A percentile compares a stretch with the other conserved stretches of the same genome.
Conservation (phyloP, 176 grass and related monocot genomes). For the Metroxylon sagu region DNA sequence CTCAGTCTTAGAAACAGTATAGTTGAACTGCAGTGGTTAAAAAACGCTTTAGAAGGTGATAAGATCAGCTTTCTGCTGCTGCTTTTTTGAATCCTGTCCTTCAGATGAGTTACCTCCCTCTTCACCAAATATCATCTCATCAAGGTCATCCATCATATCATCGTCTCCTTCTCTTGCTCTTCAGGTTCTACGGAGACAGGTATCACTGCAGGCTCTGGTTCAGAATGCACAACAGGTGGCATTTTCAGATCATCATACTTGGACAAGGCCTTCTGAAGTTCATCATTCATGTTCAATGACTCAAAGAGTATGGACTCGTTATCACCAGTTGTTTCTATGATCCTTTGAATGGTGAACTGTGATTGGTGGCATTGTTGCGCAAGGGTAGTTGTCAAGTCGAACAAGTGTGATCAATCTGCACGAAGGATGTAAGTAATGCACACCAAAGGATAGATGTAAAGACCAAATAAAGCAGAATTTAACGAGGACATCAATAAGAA, state of each 20-base stretch:
- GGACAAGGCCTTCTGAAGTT: constrained; percentile 61
- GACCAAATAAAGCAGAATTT: no score
- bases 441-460: no score
- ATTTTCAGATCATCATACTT: constrained; percentile 83
- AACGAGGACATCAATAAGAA: no score
- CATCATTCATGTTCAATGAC: constrained; percentile 72
- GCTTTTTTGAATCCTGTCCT: no score
- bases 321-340: constrained; percentile 54
- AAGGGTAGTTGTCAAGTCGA: constrained; percentile 47
- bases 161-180: constrained; percentile 26
- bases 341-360: constrained; percentile 62
- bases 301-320: constrained; percentile 66
- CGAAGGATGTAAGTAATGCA: no score
- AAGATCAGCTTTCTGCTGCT: no score
- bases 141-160: constrained; percentile 73
- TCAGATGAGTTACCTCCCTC: no score
- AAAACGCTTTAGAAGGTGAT: no score
- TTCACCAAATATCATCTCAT: constrained; percentile 86
- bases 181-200: constrained; percentile 57
- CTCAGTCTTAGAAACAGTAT: no score
- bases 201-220: constrained; percentile 72
- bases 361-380: constrained; percentile 80
- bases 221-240: constrained; percentile 28
- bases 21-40: no score
- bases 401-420: neutral